Percentiles rank a stretch among this genome's conserved stretches.
Conservation (phyloP, 148 eudicot genomes). For the Vaccinium corymbosum region DNA sequence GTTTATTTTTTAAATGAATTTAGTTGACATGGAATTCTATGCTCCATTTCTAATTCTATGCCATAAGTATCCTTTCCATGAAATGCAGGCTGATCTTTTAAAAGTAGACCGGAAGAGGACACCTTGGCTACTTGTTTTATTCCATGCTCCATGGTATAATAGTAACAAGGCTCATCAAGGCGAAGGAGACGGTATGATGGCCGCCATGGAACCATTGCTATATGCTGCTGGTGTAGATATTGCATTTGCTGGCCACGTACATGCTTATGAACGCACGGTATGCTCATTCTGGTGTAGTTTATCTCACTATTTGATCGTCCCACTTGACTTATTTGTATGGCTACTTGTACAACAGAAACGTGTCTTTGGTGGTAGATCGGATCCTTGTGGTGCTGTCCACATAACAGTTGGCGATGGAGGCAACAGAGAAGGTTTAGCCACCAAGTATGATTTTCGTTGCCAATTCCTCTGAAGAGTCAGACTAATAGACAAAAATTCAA, state of each 20-base stretch:
- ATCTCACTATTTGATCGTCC: not conserved
- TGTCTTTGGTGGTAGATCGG: slow-evolving; percentile 54
- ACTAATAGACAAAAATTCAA: not conserved
- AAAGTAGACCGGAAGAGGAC: slow-evolving; percentile 83
- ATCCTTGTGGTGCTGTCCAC: slow-evolving; percentile 90
- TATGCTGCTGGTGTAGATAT: slow-evolving; percentile 90
- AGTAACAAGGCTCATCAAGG: slow-evolving; percentile 90
- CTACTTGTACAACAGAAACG: slow-evolving; percentile 51
- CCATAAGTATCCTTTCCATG: slow-evolving; percentile 3
- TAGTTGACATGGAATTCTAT: not conserved
- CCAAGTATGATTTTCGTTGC: slow-evolving; percentile 37
- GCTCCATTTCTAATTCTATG: not conserved
- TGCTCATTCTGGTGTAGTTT: slow-evolving; percentile 16
- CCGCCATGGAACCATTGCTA: slow-evolving; percentile 76
- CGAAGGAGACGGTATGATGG: slow-evolving; percentile 91
- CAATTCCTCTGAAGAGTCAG: not conserved
- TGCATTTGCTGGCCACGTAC: slow-evolving; percentile 88
- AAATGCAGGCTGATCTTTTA: slow-evolving; percentile 70
- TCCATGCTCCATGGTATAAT: slow-evolving; percentile 97
- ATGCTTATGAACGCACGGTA: slow-evolving; percentile 96
- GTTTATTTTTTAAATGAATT: not conserved
- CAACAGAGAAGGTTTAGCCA: slow-evolving; percentile 88
- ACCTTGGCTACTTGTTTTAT: slow-evolving; percentile 82
- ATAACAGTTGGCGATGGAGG: slow-evolving; percentile 98
- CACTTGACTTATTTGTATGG: slow-evolving; percentile 11